Conservation (phyloP, 129 eudicot genomes). For the Arctium lappa region DNA sequence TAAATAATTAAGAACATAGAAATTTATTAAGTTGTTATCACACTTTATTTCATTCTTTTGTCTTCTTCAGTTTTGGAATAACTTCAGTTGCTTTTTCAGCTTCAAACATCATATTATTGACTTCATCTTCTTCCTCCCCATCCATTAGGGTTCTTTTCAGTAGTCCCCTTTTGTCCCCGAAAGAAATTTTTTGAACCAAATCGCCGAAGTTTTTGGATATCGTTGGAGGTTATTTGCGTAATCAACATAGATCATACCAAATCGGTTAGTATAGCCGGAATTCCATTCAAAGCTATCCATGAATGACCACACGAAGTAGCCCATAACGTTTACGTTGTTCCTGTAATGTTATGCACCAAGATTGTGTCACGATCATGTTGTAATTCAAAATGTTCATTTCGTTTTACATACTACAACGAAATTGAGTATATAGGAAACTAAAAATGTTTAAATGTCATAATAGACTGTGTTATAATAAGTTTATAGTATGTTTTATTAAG, state of each 20-base stretch:
- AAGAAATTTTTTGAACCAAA: constrained; percentile 36
- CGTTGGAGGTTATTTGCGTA: constrained; percentile 18
- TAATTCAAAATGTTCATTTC: neutral
- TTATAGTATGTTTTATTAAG: too few species aligned
- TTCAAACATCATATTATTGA: neutral
- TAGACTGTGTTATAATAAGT: neutral
- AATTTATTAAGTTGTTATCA: neutral
- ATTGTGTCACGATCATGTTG: neutral
- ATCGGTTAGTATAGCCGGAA: constrained; percentile 23
- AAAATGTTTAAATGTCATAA: neutral
- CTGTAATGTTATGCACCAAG: constrained; percentile 3
- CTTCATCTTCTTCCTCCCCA: neutral
- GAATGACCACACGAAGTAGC: constrained; percentile 41
- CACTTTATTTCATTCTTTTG: neutral
- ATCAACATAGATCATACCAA: constrained; percentile 37
- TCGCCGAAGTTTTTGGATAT: constrained; percentile 38
- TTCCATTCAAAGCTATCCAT: constrained; percentile 46
- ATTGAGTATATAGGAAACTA: neutral
- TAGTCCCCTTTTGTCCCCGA: neutral
- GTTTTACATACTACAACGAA: neutral
- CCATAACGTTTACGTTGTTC: constrained; percentile 20
- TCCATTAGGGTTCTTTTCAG: neutral
- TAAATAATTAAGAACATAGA: neutral
- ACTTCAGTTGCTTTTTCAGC: neutral
- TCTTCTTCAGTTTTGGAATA: neutral